phyloP scores from a whole-genome alignment of 768 basidiomycete species.

The Pulveroboletus ravenelii region DNA sequence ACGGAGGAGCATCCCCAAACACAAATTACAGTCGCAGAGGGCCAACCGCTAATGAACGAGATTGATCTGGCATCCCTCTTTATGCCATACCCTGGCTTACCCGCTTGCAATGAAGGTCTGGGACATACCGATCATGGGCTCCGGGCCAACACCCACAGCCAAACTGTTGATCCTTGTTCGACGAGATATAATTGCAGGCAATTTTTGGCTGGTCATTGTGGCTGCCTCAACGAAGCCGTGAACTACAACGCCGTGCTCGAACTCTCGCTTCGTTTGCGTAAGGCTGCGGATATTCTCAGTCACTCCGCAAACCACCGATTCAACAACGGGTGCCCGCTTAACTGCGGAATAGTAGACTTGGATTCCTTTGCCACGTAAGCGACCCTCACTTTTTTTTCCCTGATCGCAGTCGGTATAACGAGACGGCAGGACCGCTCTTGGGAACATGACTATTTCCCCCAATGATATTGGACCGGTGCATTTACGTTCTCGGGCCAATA shows the following conservation, averaged over 20 bases:
- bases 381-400: background rate
- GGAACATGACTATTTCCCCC: slow-evolving; percentile 29
- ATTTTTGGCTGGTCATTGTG: slow-evolving; percentile 41
- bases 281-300: slow-evolving; percentile 52
- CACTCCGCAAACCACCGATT: slow-evolving; percentile 40
- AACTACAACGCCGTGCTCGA: slow-evolving; percentile 60
- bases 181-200: slow-evolving; percentile 14
- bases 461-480: slow-evolving; percentile 19
- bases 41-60: slow-evolving; percentile 30
- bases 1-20: slow-evolving; percentile 40
- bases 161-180: slow-evolving; percentile 5
- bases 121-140: slow-evolving; percentile 9
- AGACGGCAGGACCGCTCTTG: slow-evolving; percentile 37
- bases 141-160: background rate
- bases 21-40: slow-evolving; percentile 25
- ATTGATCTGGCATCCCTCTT: slow-evolving; percentile 43
- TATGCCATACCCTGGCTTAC: slow-evolving; percentile 29
- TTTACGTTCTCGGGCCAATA: slow-evolving; percentile 14
- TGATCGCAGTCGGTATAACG: slow-evolving; percentile 8
- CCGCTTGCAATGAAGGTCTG: slow-evolving; percentile 12
- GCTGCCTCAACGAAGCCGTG: slow-evolving; percentile 50
- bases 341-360: slow-evolving; percentile 46
- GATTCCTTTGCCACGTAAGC: slow-evolving; percentile 52
- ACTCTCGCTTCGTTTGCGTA: slow-evolving; percentile 58
- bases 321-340: slow-evolving; percentile 32